A percentile compares a stretch with the other conserved stretches of the same genome.
Evolutionary conservation across 768 basidiomycete genomes (phyloP).

Genomic region (Lentinus brumalis): DNA sequence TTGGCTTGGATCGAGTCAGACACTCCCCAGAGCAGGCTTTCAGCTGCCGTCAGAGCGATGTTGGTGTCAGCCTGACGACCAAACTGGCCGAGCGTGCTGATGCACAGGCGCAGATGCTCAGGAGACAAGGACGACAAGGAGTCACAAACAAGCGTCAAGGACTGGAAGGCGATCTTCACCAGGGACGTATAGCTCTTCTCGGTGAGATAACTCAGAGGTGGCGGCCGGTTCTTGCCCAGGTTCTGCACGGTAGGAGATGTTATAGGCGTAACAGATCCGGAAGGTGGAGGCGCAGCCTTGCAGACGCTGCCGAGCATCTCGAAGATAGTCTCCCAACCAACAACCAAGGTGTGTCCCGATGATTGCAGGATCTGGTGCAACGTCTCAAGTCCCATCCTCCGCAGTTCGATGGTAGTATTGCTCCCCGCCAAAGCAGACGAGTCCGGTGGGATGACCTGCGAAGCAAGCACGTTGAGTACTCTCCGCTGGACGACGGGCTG

Average conservation of each 20-base stretch:
- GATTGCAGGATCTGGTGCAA: conserved; percentile 89
- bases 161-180: conserved; percentile 93
- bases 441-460: conserved; percentile 62
- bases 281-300: conserved; percentile 48
- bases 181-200: conserved; percentile 75
- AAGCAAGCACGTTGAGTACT: conserved; percentile 81
- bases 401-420: conserved; percentile 67
- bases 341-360: conserved; percentile 87
- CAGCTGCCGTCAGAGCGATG: conserved; percentile 91
- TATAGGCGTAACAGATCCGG: neutral
- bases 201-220: conserved; percentile 56
- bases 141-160: conserved; percentile 91
- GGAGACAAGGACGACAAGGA: conserved; percentile 81
- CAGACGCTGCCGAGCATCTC: conserved; percentile 91
- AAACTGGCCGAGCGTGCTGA: conserved; percentile 88
- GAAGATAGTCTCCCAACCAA: conserved; percentile 94
- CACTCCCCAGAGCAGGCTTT: conserved; percentile 92
- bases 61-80: conserved; percentile 94
- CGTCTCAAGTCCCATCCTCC: conserved; percentile 87
- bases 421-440: conserved; percentile 38
- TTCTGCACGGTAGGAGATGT: conserved; percentile 2
- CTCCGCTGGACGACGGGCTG: conserved; percentile 76
- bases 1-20: conserved; percentile 93
- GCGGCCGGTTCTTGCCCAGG: conserved; percentile 35
- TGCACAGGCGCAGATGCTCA: conserved; percentile 83